Conservation (phyloP, 495 filamentous ascomycete genomes). For the Neurospora sp. region DNA sequence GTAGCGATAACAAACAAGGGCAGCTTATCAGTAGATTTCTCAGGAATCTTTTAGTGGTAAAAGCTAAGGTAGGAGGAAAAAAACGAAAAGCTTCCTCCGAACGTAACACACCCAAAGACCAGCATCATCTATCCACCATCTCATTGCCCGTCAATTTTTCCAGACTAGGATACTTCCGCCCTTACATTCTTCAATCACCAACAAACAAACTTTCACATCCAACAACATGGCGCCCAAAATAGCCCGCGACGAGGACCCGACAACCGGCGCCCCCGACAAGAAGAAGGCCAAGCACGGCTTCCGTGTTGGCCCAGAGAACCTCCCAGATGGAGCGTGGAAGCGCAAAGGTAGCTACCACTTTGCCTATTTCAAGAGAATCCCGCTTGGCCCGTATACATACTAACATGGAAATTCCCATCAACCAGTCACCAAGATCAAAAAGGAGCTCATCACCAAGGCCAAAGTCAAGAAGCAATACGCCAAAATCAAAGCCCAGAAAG, state of each 20-base stretch:
- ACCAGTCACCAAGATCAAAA: conserved; percentile 84
- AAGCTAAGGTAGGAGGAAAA: neutral
- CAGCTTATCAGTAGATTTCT: neutral
- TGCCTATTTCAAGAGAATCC: neutral
- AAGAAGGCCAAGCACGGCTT: conserved; percentile 45
- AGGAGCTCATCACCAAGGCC: conserved; percentile 81
- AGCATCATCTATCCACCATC: neutral
- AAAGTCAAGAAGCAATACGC: conserved; percentile 90
- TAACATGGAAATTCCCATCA: conserved; percentile 3
- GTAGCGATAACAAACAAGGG: neutral
- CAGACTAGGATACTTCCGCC: neutral
- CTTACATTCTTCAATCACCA: neutral
- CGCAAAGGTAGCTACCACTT: conserved; percentile 59
- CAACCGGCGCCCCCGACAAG: conserved; percentile 18
- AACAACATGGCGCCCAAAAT: conserved; percentile 56
- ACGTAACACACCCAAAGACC: neutral
- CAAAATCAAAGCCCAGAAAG: conserved; percentile 60
- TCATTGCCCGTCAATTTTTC: neutral
- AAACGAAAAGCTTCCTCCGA: neutral
- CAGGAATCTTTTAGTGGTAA: neutral
- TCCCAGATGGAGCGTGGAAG: conserved; percentile 84
- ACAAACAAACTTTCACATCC: neutral
- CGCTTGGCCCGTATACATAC: neutral
- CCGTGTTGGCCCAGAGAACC: conserved; percentile 79
- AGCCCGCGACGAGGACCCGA: conserved; percentile 38